Percentiles rank a stretch among this genome's conserved stretches.
phyloP scores from a whole-genome alignment of 108 stramenopile genomes.

The Phaeodactylum tricornutum region DNA sequence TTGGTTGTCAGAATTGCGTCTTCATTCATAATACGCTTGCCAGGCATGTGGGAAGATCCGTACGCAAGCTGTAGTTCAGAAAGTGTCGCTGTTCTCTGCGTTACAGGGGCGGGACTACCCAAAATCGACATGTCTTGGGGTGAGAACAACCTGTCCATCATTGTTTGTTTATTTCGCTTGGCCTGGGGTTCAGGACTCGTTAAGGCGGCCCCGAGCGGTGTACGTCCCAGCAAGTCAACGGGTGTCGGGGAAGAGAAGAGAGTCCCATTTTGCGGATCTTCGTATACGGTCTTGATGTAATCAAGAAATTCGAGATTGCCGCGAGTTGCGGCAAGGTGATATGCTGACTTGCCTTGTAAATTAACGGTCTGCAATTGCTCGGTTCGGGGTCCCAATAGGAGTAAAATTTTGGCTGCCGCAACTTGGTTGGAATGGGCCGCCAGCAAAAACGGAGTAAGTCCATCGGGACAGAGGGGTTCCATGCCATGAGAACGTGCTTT shows the following conservation, averaged over 20 bases:
- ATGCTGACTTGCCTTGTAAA: constrained; percentile 61
- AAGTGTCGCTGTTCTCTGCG: neutral
- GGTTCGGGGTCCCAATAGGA: constrained; percentile 10
- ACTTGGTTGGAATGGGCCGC: constrained; percentile 28
- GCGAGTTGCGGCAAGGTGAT: constrained; percentile 64
- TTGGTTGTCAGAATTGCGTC: constrained; percentile 53
- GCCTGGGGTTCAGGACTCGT: constrained; percentile 42
- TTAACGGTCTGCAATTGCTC: constrained; percentile 10
- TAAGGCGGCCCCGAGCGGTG: constrained; percentile 53
- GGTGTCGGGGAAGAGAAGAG: constrained; percentile 17
- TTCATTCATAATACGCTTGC: constrained; percentile 79
- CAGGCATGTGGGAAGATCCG: constrained; percentile 75
- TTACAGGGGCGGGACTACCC: constrained; percentile 12
- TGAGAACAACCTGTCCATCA: constrained; percentile 29
- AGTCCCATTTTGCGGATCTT: constrained; percentile 4
- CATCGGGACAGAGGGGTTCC: constrained; percentile 51
- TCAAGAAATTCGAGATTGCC: constrained; percentile 38
- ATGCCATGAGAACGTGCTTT: constrained; percentile 30
- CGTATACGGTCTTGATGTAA: neutral
- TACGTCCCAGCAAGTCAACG: constrained; percentile 50
- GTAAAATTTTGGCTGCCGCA: constrained; percentile 17
- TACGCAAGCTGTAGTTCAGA: constrained; percentile 20
- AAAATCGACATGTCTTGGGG: constrained; percentile 50
- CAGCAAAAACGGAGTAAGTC: constrained; percentile 64
- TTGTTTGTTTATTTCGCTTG: constrained; percentile 27